These are phyloP conservation scores for Fusarium hostae DNA, from an alignment of 2,329 filamentous ascomycete species.

Conservation along the genomic window DNA sequence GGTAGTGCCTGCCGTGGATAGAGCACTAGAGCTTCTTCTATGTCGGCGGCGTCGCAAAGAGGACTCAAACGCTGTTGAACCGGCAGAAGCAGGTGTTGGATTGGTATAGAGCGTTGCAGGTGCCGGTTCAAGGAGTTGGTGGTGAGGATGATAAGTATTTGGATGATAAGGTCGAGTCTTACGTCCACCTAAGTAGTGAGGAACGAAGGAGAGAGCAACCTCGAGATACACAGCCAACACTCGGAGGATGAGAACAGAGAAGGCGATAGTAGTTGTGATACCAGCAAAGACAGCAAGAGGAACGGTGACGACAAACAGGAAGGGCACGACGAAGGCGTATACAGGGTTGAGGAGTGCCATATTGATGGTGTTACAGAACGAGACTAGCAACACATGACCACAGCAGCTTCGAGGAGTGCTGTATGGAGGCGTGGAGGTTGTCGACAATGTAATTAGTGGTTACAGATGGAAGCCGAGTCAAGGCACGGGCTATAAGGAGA, in stretches of 20 bases:
- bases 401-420: slow-evolving; percentile 4
- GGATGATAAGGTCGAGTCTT: slow-evolving; percentile 46
- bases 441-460: slow-evolving; percentile 8
- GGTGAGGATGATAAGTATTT: slow-evolving; percentile 28
- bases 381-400: slow-evolving; percentile 39
- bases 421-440: slow-evolving; percentile 5
- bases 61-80: slow-evolving; percentile 33
- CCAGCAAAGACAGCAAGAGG: slow-evolving; percentile 72
- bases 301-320: slow-evolving; percentile 70
- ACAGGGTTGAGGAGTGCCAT: slow-evolving; percentile 67
- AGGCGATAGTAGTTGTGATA: slow-evolving; percentile 71
- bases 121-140: slow-evolving; percentile 19
- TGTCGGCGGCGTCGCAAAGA: slow-evolving; percentile 44
- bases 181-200: slow-evolving; percentile 62
- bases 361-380: slow-evolving; percentile 20
- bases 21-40: slow-evolving; percentile 51
- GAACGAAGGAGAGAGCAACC: slow-evolving; percentile 66
- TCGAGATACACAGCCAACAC: slow-evolving; percentile 72
- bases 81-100: slow-evolving; percentile 24
- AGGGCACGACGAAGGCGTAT: slow-evolving; percentile 68
- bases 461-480: background rate
- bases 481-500: background rate
- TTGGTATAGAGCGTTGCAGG: slow-evolving; percentile 10
- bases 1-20: slow-evolving; percentile 48
- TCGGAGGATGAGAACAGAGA: slow-evolving; percentile 69